Base-by-base conservation (phyloP, 306 rosid species). In the Rosa chinensis region DNA sequence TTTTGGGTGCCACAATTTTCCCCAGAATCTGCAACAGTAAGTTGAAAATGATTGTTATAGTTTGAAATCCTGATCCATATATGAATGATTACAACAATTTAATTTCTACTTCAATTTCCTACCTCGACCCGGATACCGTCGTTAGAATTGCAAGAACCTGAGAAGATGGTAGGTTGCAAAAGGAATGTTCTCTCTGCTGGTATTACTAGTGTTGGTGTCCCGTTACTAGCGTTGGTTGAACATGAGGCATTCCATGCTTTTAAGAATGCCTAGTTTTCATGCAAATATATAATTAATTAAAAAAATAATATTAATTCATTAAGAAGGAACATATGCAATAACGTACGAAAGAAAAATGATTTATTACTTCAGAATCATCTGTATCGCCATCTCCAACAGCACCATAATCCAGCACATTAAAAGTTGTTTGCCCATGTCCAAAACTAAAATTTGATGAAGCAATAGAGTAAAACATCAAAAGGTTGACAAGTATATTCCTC, bases 161-260 rank as follows among this genome's bases (percentile, higher is more conserved):
- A 2, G 25, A 88, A 85, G 17, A 0, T 2, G 3, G 4, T 47
- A 55, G 47, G 70, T 18, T 10, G 37, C 63, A 88, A 9, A 28
- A 73, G 70, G 50, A 78, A 88, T 10, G 79, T 53, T 69, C 77
- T 18, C 10, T 25, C 28, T 25, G 59, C 21, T 49, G 87, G 87
- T 18, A 88, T 62, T 56, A 72, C 6, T 32, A 88, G 68, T 0
- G 69, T 74, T 8, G 87, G 70, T 66, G 20, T 20, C 59, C 9
- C 72, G 1, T 70, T 79, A 4, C 39, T 61, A 61, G 35, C 40
- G 11, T 32, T 49, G 16, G 76, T 64, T 73, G 70, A 82, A 78
- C 90, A 83, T 10, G 77, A 52, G 39, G 55, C 84, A 16, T 82
- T 11, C 88, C 88, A 87, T 47, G 85, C 79, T 72, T 76, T n/a